phyloP scores from a whole-genome alignment of 495 filamentous ascomycete species.

The Lasiosphaeriaceae sp. region DNA sequence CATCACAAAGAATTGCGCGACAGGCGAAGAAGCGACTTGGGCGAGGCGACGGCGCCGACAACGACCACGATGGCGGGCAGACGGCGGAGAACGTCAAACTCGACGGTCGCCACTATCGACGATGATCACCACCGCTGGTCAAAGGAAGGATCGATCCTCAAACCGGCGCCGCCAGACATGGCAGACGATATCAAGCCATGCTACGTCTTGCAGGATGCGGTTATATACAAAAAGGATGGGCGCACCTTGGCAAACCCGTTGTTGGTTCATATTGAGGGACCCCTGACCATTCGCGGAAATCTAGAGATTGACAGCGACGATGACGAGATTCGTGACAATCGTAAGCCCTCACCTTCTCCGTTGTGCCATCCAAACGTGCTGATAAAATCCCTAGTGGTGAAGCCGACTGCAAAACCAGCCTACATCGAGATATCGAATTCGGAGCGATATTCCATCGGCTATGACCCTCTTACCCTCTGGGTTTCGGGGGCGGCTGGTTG shows the following conservation, averaged over 20 bases:
- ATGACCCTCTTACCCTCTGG: conserved; percentile 66
- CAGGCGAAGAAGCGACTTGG: background rate
- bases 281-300: conserved; percentile 40
- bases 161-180: conserved; percentile 14
- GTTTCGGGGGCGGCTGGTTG: conserved; percentile 73
- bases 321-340: conserved; percentile 1
- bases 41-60: no score
- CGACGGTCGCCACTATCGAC: conserved; percentile 28
- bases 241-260: conserved; percentile 39
- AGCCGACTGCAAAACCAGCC: conserved; percentile 40
- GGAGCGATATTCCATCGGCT: conserved; percentile 65
- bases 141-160: conserved; percentile 34
- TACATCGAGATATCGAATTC: conserved; percentile 63
- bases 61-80: conserved; percentile 30
- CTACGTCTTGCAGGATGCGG: conserved; percentile 44
- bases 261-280: conserved; percentile 36
- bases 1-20: background rate
- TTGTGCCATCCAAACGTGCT: conserved; percentile 10
- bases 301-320: conserved; percentile 36
- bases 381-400: conserved; percentile 39
- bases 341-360: conserved; percentile 1
- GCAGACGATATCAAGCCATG: conserved; percentile 34
- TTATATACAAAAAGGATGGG: conserved; percentile 39
- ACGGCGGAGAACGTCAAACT: conserved; percentile 26
- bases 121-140: conserved; percentile 23